Evolutionary conservation across 805 yeast genomes (phyloP).

Genomic region (Kodamaea sagamina): DNA sequence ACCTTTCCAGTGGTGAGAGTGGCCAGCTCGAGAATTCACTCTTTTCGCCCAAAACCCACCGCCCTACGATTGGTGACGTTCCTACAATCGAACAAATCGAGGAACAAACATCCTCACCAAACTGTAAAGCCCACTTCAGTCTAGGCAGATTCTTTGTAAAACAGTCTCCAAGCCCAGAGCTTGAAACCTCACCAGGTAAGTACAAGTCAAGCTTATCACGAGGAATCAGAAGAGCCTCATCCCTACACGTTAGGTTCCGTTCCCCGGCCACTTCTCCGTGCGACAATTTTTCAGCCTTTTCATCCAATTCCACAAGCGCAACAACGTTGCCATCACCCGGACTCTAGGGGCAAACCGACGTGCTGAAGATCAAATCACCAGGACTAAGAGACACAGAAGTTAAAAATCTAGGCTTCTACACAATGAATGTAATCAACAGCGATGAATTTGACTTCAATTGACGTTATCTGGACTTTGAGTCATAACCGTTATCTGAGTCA

Average conservation of each 20-base stretch:
- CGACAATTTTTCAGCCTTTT: neutral
- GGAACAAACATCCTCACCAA: neutral
- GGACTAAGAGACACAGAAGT: neutral
- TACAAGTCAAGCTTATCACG: conserved; percentile 2
- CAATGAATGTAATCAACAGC: neutral
- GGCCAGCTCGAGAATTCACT: conserved; percentile 23
- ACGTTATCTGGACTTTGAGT: neutral
- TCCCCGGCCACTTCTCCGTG: conserved; percentile 1
- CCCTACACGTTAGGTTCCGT: conserved; percentile 8
- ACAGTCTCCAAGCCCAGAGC: neutral
- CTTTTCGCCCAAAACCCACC: conserved; percentile 30
- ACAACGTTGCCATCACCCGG: neutral
- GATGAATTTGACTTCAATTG: neutral
- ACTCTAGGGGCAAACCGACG: neutral
- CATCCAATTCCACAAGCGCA: neutral
- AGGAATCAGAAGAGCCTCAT: neutral
- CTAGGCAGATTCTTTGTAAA: neutral
- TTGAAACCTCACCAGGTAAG: neutral
- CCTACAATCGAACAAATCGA: conserved; percentile 21
- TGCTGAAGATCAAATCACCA: neutral
- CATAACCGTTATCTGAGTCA: conserved; percentile 10
- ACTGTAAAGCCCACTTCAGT: conserved; percentile 6
- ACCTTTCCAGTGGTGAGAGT: conserved; percentile 2
- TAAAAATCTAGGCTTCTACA: neutral
- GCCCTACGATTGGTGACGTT: conserved; percentile 23